phyloP scores from a whole-genome alignment of 345 rosid species.

The Orychophragmus violaceus region DNA sequence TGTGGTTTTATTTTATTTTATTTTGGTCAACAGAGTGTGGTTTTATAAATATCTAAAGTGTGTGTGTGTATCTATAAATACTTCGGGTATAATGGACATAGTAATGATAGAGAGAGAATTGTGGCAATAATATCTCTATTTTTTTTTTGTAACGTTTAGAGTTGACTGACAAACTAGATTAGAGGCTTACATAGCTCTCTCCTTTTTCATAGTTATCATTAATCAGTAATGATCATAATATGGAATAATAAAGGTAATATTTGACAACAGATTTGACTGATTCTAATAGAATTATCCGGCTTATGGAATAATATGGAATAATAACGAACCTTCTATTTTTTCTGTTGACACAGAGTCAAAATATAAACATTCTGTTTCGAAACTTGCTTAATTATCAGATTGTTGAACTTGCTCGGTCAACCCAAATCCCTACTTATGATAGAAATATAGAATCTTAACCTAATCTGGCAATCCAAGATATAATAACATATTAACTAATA shows the following conservation, averaged over 20 bases:
- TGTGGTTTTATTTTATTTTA: not conserved
- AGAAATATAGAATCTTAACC: not conserved
- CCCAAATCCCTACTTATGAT: not conserved
- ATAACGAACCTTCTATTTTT: not conserved
- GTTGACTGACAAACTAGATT: conserved; percentile 5
- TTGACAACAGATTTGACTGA: not conserved
- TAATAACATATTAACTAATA: not conserved
- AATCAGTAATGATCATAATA: not conserved
- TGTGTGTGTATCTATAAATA: not conserved
- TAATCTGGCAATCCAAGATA: not conserved
- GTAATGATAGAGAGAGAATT: not conserved
- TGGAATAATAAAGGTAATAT: not conserved
- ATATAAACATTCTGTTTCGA: too few species aligned
- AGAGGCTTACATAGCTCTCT: not conserved
- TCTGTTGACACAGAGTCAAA: not conserved
- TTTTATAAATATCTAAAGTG: not conserved
- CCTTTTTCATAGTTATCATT: not conserved
- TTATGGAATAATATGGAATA: too few species aligned
- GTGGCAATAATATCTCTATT: not conserved
- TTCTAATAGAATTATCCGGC: not conserved
- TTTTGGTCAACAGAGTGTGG: not conserved
- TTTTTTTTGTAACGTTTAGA: not conserved
- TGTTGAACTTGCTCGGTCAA: not conserved
- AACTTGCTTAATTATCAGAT: not conserved
- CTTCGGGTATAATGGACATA: not conserved